phyloP scores from a whole-genome alignment of 139 green algal species.

The Trebouxia sp. region DNA sequence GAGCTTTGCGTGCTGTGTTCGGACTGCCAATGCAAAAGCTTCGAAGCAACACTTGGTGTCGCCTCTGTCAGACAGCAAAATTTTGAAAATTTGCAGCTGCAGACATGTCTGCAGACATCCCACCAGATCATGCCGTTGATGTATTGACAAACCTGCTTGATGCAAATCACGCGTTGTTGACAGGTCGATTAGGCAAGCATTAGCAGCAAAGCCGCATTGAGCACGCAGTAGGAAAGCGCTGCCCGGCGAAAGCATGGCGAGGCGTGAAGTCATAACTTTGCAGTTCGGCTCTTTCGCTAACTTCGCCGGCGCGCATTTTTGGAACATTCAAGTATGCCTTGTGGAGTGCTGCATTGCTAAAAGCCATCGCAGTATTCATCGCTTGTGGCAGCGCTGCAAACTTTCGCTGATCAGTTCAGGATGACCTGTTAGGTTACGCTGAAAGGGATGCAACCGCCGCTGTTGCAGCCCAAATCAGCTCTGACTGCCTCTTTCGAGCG shows the following conservation, averaged over 20 bases:
- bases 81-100: no score
- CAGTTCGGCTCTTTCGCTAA: conserved; percentile 83
- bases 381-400: not conserved
- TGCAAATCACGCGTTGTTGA: no score
- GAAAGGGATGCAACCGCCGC: conserved; percentile 38
- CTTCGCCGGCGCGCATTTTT: conserved; percentile 83
- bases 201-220: no score
- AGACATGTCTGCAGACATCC: no score
- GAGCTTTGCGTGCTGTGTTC: no score
- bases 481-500: conserved; percentile 48
- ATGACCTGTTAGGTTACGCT: conserved; percentile 64
- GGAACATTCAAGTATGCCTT: conserved; percentile 86
- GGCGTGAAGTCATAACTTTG: conserved; percentile 75
- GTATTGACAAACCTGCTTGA: no score
- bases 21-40: no score
- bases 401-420: conserved; percentile 45
- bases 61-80: no score
- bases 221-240: no score
- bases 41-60: no score
- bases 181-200: no score
- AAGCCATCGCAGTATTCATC: not conserved
- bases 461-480: conserved; percentile 44
- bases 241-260: not conserved
- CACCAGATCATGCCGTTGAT: no score
- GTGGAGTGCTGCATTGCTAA: not conserved